Evolutionary conservation across 2,329 filamentous ascomycete genomes (phyloP), one percentile per base, ranked within the genome.

Genomic region (Parastagonospora avenae): DNA sequence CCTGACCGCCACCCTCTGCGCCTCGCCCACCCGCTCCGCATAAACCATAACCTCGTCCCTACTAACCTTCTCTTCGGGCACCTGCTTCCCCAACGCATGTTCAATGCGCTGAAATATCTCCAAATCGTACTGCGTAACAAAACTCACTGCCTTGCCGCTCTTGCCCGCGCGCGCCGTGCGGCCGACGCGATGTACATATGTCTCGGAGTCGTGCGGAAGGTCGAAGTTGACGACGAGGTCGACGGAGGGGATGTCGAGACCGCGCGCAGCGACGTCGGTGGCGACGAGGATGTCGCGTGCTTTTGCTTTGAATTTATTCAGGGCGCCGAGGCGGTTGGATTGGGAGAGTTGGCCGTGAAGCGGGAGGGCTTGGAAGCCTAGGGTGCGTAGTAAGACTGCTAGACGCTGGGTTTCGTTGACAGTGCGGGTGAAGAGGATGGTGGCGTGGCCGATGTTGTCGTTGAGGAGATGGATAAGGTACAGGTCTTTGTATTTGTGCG

Each of bases 281-380:
- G 92, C 92, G 3, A 97, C 89, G 4, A 99, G 83, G 33, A 99
- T 93, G 59, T 95, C 86, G 36, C 92, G 82, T n/a, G 83, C 85
- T 7, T 87, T 86, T 2, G 88, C 81, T 47, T 89, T 87, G 81
- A 99, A 97, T 72, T 97, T 97, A 71, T 89, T 90, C 8, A 99
- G 80, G 0, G 94, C 90, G 6, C 91, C 92, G 1, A 97, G 78
- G 60, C 94, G 91, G 12, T 90, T 83, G 1, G 90, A 90, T 72
- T 99, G 94, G 1, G 87, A 92, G 43, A 99, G 84, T 69, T 96
- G 91, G 8, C 93, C 94, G 74, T 99, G 93, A 0, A 99, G 82
- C 0, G 94, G 93, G 53, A 97, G 94, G 4, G 92, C 93, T 35
- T 88, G 87, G 68, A 97, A 94, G 27, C 92, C 93, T 2, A 99